These are phyloP conservation scores for Erysimum cheiranthoides DNA, from an alignment of 345 rosid species.

Conservation along the genomic window DNA sequence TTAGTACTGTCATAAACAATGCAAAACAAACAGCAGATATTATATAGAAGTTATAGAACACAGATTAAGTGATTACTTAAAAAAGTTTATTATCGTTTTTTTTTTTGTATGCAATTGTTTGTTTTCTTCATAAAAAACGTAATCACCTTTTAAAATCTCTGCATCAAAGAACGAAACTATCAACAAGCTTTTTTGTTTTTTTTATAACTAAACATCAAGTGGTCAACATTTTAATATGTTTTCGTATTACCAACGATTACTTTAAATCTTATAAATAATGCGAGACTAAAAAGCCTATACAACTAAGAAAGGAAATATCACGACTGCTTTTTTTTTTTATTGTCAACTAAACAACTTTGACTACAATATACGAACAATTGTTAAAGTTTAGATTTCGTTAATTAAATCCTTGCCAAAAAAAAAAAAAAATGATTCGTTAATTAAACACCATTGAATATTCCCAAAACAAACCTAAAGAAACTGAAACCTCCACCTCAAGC, in stretches of 20 bases:
- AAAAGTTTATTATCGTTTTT: not conserved
- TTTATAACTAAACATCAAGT: not conserved
- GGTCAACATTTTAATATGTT: not conserved
- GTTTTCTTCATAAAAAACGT: no score
- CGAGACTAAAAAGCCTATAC: constrained; percentile 28
- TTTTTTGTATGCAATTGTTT: no score
- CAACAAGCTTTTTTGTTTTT: not conserved
- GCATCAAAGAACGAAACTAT: no score
- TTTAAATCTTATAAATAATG: not conserved
- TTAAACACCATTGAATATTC: constrained; percentile 30
- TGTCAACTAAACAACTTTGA: constrained; percentile 17
- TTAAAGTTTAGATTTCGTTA: constrained; percentile 19
- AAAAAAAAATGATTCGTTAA: no score
- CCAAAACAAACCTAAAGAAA: not conserved
- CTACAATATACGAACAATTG: constrained; percentile 7
- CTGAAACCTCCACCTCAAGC: not conserved
- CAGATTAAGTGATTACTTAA: not conserved
- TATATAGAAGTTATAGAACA: not conserved
- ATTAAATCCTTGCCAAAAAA: no score
- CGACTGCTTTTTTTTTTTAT: constrained; percentile 1
- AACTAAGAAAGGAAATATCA: constrained; percentile 21
- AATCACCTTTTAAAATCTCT: no score
- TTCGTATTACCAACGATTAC: constrained; percentile 3
- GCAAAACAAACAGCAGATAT: not conserved
- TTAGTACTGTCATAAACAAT: not conserved